Evolutionary conservation across 2,329 filamentous ascomycete species (phyloP).

Genomic region (Albifimbria verrucaria): DNA sequence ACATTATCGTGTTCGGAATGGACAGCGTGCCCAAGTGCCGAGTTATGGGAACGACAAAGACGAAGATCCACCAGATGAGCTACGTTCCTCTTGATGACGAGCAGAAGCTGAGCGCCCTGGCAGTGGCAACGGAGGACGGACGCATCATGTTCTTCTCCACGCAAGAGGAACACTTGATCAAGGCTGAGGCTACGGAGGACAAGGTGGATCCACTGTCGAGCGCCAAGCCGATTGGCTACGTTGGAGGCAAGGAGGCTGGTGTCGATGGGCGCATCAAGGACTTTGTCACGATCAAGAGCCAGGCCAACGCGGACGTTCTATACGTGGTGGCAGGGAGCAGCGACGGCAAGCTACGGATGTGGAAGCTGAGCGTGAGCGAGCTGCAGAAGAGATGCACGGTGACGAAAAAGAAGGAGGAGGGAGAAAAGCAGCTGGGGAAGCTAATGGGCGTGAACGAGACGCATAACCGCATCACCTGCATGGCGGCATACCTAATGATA

Average conservation of each 20-base stretch:
- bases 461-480: constrained; percentile 82
- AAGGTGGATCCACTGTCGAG: constrained; percentile 40
- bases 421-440: constrained; percentile 47
- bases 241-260: constrained; percentile 70
- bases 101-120: constrained; percentile 50
- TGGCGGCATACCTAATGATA: constrained; percentile 84
- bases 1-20: constrained; percentile 81
- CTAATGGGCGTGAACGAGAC: constrained; percentile 79
- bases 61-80: constrained; percentile 78
- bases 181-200: constrained; percentile 29
- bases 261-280: constrained; percentile 80
- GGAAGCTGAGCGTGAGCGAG: constrained; percentile 53
- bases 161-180: constrained; percentile 42
- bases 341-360: constrained; percentile 80
- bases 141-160: constrained; percentile 81
- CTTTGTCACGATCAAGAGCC: constrained; percentile 62
- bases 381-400: constrained; percentile 30
- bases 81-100: constrained; percentile 60
- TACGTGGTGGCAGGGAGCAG: constrained; percentile 75
- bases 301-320: constrained; percentile 34
- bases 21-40: constrained; percentile 79
- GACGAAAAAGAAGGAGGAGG: constrained; percentile 23
- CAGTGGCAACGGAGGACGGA: constrained; percentile 87
- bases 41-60: constrained; percentile 63
- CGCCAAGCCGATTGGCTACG: constrained; percentile 67